Base-by-base conservation (phyloP, 345 rosid species). In the Camelina laxa region DNA sequence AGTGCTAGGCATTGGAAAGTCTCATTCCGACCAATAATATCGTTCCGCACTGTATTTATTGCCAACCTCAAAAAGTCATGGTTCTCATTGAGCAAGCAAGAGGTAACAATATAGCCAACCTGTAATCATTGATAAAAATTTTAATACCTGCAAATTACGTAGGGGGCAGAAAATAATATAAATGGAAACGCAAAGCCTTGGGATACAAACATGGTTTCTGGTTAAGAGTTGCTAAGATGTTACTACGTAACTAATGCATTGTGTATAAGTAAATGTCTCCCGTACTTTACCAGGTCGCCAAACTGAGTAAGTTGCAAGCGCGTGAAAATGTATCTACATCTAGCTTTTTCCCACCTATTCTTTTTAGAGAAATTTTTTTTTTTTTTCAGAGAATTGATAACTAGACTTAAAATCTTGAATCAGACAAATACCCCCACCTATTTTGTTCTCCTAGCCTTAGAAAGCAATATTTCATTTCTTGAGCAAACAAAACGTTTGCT, bases 1-100 rank as follows among this genome's bases (percentile, higher is more conserved):
- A 96, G 83, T 47, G 99, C 99, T 65, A 96, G 82, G 85, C 99
- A 96, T 70, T 96, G 99, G 85, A 96, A 96, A 63, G 99, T 89
- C 80, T 96, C 97, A 82, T 96, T 96, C 47, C 99, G 96, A 58
- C 99, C 99, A 81, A 96, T 87, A 45, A 96, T 96, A 80, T 92
- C 98, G 80, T 92, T 92, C 54, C 99, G 91, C 60, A 96, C 92
- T 15, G 98, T 82, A 75, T 96, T 96, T 81, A 96, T 96, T 15
- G 99, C 98, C 80, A 96, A 75, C 83, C 93, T 89, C 73, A 96
- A 87, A 81, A 96, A 96, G 73, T 96, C 99, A 68, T 96, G 96
- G 85, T 96, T 92, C 82, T 96, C 98, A 33, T 96, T 96, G 82
- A 96, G 97, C 80, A 96, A 86, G 78, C 89, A 85, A 49, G 97